Evolutionary conservation across 192 early-diverging fungal species (phyloP).

Genomic region (Geranomyces michiganensis): DNA sequence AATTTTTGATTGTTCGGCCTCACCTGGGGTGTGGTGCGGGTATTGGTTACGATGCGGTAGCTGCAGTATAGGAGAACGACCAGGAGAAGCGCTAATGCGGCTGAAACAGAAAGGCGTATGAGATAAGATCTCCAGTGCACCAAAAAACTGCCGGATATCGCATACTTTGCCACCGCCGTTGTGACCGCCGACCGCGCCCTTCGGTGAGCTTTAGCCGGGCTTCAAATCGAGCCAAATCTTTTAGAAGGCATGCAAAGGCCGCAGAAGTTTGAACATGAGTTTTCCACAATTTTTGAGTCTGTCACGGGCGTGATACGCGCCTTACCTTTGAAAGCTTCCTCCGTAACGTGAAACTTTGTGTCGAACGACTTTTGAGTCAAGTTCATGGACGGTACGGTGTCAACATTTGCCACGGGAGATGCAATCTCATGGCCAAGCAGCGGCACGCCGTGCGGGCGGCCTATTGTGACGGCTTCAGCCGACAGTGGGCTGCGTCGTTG

Average conservation of each 20-base stretch:
- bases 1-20: too few relatives aligned
- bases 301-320: background rate
- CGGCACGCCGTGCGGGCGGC: background rate
- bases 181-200: background rate
- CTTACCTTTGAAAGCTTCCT: slow-evolving; percentile 30
- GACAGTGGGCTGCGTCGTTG: background rate
- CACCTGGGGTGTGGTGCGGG: background rate
- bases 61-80: background rate
- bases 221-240: slow-evolving; percentile 35
- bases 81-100: background rate
- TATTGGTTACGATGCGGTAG: slow-evolving; percentile 4
- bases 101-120: background rate
- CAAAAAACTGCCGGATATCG: background rate
- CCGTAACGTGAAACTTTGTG: slow-evolving; percentile 29
- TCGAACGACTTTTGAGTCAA: slow-evolving; percentile 20
- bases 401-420: slow-evolving; percentile 35
- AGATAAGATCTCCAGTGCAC: background rate
- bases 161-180: slow-evolving; percentile 31
- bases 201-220: slow-evolving; percentile 12
- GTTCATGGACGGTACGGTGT: slow-evolving; percentile 30
- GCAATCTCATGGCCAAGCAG: slow-evolving; percentile 1
- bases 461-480: slow-evolving; percentile 3
- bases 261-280: background rate
- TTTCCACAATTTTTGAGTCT: too few relatives aligned
- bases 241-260: background rate